phyloP scores from a whole-genome alignment of 495 filamentous ascomycete genomes.

The Talaromyces liani region DNA sequence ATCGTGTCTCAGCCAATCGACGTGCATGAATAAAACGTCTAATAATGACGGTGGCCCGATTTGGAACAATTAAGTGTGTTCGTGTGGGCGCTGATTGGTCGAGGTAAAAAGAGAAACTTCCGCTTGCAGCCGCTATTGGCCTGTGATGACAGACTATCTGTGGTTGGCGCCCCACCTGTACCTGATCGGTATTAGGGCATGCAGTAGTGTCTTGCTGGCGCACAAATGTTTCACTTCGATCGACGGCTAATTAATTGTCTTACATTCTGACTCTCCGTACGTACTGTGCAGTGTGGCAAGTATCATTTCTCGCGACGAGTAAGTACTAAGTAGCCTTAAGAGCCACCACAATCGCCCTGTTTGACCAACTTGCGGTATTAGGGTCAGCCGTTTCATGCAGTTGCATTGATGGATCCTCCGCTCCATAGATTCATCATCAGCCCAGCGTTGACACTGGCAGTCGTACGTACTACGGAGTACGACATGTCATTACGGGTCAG shows the following conservation, averaged over 20 bases:
- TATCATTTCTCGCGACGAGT: too few species aligned
- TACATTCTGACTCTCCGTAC: too few species aligned
- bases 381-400: background rate
- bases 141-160: background rate
- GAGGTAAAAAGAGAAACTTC: background rate
- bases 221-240: background rate
- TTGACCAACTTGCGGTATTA: too few species aligned
- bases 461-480: background rate
- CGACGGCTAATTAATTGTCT: background rate
- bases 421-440: background rate
- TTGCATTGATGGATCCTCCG: background rate
- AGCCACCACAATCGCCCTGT: too few species aligned
- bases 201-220: background rate
- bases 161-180: background rate
- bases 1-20: background rate
- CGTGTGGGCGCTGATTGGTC: background rate
- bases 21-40: background rate
- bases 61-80: background rate
- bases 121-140: constrained; percentile 6
- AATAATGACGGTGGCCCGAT: background rate
- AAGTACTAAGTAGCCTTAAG: too few species aligned
- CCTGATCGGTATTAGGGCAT: background rate
- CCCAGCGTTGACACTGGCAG: background rate
- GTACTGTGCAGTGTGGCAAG: too few species aligned
- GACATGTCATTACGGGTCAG: background rate